Percentiles rank a stretch among this genome's conserved stretches.
These are phyloP conservation scores for Linum lewisii DNA, from an alignment of 345 rosid species.

Conservation along the genomic window DNA sequence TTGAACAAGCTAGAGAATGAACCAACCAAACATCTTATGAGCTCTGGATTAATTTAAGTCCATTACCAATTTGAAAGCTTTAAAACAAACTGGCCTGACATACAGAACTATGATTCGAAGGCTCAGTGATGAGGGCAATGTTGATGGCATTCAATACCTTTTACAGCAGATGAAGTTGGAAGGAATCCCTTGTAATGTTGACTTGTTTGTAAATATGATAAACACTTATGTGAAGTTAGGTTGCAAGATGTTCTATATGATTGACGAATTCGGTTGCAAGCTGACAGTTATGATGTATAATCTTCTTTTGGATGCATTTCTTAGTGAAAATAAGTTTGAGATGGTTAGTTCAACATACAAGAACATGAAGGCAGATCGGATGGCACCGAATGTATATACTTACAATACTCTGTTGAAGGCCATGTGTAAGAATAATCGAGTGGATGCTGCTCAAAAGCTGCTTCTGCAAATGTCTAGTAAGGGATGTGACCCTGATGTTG, in stretches of 20 bases:
- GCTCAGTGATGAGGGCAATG: slow-evolving; percentile 39
- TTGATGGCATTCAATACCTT: slow-evolving; percentile 68
- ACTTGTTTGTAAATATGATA: slow-evolving; percentile 50
- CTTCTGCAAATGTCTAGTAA: slow-evolving; percentile 59
- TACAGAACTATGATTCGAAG: slow-evolving; percentile 55
- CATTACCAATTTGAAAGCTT: slow-evolving; percentile 48
- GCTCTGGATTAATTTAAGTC: slow-evolving; percentile 60
- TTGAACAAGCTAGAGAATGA: slow-evolving; percentile 39
- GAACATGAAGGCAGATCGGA: slow-evolving; percentile 75
- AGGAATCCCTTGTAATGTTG: slow-evolving; percentile 55
- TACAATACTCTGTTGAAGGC: slow-evolving; percentile 82
- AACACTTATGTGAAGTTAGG: slow-evolving; percentile 35
- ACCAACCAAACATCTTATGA: slow-evolving; percentile 30
- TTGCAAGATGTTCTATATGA: slow-evolving; percentile 70
- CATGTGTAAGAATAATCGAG: slow-evolving; percentile 67
- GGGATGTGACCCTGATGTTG: slow-evolving; percentile 63
- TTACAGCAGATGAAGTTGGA: slow-evolving; percentile 89
- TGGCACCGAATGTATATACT: slow-evolving; percentile 70
- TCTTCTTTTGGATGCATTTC: slow-evolving; percentile 66
- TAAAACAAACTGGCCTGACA: slow-evolving; percentile 60
- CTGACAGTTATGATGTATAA: slow-evolving; percentile 78
- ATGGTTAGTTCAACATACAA: slow-evolving; percentile 57
- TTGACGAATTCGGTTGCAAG: slow-evolving; percentile 66
- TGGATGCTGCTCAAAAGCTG: slow-evolving; percentile 69
- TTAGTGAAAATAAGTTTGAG: slow-evolving; percentile 54